Evolutionary conservation across 202 grass and related monocot genomes (phyloP).

Genomic region (Bolboschoenoplectus hybrid): DNA sequence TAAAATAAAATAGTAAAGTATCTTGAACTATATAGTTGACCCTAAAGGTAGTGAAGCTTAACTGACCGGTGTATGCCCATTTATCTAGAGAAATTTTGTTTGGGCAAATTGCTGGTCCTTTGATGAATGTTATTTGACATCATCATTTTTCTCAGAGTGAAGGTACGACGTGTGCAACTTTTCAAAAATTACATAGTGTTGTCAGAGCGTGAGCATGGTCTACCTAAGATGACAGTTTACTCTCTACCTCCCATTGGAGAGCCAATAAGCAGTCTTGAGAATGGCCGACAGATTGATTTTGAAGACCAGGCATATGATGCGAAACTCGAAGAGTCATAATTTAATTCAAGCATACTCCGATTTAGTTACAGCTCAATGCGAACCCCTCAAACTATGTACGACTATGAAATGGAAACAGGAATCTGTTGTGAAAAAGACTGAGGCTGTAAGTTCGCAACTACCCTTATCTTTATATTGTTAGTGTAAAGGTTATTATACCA

Average conservation of each 20-base stretch:
- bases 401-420: slow-evolving; percentile 83
- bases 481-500: not conserved
- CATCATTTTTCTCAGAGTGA: slow-evolving; percentile 55
- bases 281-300: slow-evolving; percentile 64
- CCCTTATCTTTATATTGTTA: not conserved
- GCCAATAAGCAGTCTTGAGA: slow-evolving; percentile 60
- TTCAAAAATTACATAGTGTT: slow-evolving; percentile 79
- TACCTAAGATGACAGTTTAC: slow-evolving; percentile 76
- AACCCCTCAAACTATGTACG: slow-evolving; percentile 74
- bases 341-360: slow-evolving; percentile 67
- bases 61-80: too few relatives aligned
- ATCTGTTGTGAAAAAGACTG: slow-evolving; percentile 81
- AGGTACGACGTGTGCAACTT: slow-evolving; percentile 74
- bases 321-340: slow-evolving; percentile 60
- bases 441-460: slow-evolving; percentile 56
- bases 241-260: slow-evolving; percentile 65
- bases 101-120: not conserved
- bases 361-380: slow-evolving; percentile 87
- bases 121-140: not conserved
- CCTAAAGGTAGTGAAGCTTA: too few relatives aligned
- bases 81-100: too few relatives aligned
- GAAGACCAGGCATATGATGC: slow-evolving; percentile 71
- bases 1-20: too few relatives aligned
- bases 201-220: slow-evolving; percentile 80
- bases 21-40: too few relatives aligned